These are phyloP conservation scores for Suillus lakei DNA, from an alignment of 768 basidiomycete genomes.

Conservation along the genomic window DNA sequence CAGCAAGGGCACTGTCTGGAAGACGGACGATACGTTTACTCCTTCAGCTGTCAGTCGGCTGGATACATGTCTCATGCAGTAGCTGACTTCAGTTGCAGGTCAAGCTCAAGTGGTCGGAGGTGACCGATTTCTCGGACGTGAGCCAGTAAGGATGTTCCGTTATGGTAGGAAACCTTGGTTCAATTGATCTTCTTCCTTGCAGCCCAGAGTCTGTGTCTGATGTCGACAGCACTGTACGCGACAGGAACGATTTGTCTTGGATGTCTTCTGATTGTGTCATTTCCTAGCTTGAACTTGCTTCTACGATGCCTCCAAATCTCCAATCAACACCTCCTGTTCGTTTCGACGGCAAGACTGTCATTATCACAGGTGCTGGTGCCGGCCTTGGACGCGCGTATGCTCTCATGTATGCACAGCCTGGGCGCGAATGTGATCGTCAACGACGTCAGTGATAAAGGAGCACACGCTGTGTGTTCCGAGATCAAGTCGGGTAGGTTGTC, in stretches of 20 bases:
- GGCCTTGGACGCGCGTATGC: constrained; percentile 94
- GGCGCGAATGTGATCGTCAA: constrained; percentile 99
- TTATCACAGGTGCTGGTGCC: constrained; percentile 94
- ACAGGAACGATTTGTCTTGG: background rate
- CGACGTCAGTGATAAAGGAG: constrained; percentile 88
- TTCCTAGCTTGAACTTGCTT: constrained; percentile 64
- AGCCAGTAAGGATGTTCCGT: constrained; percentile 56
- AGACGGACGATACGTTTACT: constrained; percentile 87
- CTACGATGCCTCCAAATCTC: constrained; percentile 64
- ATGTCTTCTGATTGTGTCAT: background rate
- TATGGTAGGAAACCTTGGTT: background rate
- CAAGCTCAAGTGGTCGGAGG: constrained; percentile 79
- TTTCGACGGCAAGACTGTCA: constrained; percentile 88
- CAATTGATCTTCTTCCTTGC: constrained; percentile 19
- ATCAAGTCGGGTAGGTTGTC: constrained; percentile 67
- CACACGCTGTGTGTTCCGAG: constrained; percentile 85
- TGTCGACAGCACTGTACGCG: constrained; percentile 56
- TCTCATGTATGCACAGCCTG: constrained; percentile 84
- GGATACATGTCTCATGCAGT: background rate
- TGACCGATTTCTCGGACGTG: constrained; percentile 79
- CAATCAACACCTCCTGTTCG: constrained; percentile 74
- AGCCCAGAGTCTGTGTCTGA: constrained; percentile 74
- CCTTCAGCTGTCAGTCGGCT: constrained; percentile 78
- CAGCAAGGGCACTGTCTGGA: constrained; percentile 86
- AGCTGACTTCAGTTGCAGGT: constrained; percentile 50